Conservation (phyloP, 2,329 filamentous ascomycete genomes). For the Talaromyces funiculosus region DNA sequence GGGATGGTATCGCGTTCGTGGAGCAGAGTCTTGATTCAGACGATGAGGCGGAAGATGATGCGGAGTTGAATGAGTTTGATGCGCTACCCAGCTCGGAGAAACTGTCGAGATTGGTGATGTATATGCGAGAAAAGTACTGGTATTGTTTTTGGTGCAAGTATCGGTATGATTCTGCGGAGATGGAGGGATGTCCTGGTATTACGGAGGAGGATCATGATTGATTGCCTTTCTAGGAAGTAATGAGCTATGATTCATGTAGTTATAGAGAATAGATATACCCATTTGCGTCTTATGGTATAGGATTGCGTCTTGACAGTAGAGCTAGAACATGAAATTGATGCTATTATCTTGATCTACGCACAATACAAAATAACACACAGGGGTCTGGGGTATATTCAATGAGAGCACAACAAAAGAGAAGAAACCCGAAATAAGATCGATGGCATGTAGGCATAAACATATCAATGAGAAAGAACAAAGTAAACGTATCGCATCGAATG, state of each 20-base stretch:
- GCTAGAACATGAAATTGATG: background rate
- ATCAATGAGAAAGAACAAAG: background rate
- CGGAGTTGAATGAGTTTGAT: conserved; percentile 75
- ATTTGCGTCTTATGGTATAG: background rate
- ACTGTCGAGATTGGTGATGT: conserved; percentile 59
- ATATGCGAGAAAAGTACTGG: conserved; percentile 63
- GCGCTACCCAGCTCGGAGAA: conserved; percentile 61
- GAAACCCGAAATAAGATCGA: background rate
- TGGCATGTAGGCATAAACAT: background rate
- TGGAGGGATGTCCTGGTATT: conserved; percentile 85
- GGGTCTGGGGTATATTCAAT: conserved; percentile 7
- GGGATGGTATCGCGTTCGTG: conserved; percentile 36
- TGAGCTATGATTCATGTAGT: background rate
- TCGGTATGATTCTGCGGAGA: conserved; percentile 61
- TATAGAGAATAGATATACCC: background rate
- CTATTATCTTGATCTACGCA: background rate
- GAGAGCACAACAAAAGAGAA: background rate
- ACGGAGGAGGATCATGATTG: conserved; percentile 76
- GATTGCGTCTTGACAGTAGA: background rate
- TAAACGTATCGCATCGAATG: background rate
- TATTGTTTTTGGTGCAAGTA: conserved; percentile 99
- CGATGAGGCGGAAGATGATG: conserved; percentile 68
- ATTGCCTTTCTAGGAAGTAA: background rate
- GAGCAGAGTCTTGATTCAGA: conserved; percentile 57
- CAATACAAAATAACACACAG: background rate